Conservation (phyloP, 768 basidiomycete species). For the Russula sp. region DNA sequence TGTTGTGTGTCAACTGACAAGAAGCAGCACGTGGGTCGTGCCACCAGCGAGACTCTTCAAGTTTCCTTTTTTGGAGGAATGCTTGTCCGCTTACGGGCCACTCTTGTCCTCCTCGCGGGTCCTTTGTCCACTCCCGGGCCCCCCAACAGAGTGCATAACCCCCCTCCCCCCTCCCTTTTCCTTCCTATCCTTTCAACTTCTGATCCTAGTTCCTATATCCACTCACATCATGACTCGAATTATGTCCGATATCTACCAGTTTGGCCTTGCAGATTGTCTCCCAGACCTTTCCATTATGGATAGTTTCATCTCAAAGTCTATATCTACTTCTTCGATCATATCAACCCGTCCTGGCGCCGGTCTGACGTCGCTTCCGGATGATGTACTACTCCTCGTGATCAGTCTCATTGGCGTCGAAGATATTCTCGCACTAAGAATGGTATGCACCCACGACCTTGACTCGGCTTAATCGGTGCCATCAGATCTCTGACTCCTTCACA, state of each 20-base stretch:
- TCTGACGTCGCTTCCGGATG: conserved; percentile 31
- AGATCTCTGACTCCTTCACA: conserved; percentile 17
- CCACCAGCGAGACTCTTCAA: neutral
- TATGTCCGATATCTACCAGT: conserved; percentile 8
- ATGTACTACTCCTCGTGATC: conserved; percentile 32
- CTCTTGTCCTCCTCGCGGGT: neutral
- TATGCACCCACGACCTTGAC: conserved; percentile 23
- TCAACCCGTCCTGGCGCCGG: conserved; percentile 9
- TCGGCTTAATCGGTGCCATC: conserved; percentile 9
- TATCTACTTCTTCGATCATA: conserved; percentile 10
- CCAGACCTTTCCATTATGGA: neutral
- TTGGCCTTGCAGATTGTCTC: neutral
- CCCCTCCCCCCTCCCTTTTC: conserved; percentile 3
- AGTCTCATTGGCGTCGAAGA: conserved; percentile 31
- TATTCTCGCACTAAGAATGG: conserved; percentile 31
- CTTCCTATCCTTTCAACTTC: neutral
- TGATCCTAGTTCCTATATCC: neutral
- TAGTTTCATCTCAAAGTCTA: neutral
- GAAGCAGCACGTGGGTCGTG: neutral
- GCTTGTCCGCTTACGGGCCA: conserved; percentile 6
- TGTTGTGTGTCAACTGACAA: no score
- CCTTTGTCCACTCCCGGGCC: neutral
- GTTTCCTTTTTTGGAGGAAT: neutral
- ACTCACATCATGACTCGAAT: conserved; percentile 7
- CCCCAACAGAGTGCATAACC: neutral